phyloP scores from a whole-genome alignment of 108 stramenopile genomes.

The Nitzschia palea region DNA sequence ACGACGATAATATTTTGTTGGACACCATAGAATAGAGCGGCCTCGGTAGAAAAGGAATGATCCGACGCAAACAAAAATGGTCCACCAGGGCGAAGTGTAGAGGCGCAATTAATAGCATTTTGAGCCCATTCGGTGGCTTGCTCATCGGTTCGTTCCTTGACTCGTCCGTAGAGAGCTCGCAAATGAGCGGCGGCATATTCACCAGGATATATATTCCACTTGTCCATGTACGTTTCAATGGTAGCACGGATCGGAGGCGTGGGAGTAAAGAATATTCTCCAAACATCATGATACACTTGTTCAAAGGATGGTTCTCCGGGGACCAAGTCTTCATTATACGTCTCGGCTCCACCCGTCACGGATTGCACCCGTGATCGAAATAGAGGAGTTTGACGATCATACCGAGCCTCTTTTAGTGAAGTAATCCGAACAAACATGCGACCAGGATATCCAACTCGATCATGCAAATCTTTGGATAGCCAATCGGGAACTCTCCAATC shows the following conservation, averaged over 20 bases:
- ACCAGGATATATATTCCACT: slow-evolving; percentile 20
- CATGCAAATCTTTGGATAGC: background rate
- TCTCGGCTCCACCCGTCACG: slow-evolving; percentile 8
- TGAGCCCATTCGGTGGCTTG: background rate
- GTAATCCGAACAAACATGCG: background rate
- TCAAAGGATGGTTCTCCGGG: slow-evolving; percentile 16
- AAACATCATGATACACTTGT: slow-evolving; percentile 41
- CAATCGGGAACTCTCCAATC: slow-evolving; percentile 45
- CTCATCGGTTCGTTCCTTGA: slow-evolving; percentile 1
- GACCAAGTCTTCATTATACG: slow-evolving; percentile 4
- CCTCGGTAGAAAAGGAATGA: background rate
- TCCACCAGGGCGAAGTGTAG: slow-evolving; percentile 21
- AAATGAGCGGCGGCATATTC: slow-evolving; percentile 36
- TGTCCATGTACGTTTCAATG: slow-evolving; percentile 12
- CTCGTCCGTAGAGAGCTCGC: slow-evolving; percentile 16
- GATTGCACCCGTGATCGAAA: slow-evolving; percentile 16
- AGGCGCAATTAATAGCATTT: slow-evolving; percentile 39
- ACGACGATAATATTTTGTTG: slow-evolving; percentile 1
- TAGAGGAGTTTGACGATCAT: background rate
- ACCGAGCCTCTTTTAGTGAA: background rate
- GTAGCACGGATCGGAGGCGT: slow-evolving; percentile 22
- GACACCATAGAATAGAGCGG: slow-evolving; percentile 5
- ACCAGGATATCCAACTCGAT: background rate
- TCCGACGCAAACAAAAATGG: slow-evolving; percentile 40
- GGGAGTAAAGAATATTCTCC: slow-evolving; percentile 45